phyloP scores from a whole-genome alignment of 257 asterid genomes.

The Solanum chaucha region DNA sequence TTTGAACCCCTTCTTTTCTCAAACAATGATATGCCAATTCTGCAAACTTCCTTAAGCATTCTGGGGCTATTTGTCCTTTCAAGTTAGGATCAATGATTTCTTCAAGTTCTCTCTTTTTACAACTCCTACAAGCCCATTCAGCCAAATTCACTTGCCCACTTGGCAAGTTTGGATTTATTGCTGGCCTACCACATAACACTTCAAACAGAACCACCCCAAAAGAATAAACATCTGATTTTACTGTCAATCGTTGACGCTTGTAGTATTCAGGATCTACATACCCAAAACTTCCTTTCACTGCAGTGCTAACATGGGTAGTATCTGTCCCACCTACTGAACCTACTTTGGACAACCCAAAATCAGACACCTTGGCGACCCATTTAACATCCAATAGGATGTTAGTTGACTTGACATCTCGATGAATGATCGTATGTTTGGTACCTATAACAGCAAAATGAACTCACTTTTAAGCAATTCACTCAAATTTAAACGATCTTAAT shows the following conservation, averaged over 20 bases:
- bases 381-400: conserved; percentile 49
- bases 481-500: background rate
- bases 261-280: conserved; percentile 65
- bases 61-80: conserved; percentile 31
- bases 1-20: conserved; percentile 20
- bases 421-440: conserved; percentile 32
- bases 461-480: background rate
- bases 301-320: conserved; percentile 44
- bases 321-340: conserved; percentile 28
- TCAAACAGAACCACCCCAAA: conserved; percentile 59
- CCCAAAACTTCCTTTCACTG: conserved; percentile 61
- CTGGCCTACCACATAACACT: conserved; percentile 36
- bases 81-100: conserved; percentile 36
- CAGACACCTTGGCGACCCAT: conserved; percentile 55
- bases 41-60: conserved; percentile 25
- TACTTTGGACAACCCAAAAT: conserved; percentile 55
- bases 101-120: conserved; percentile 20
- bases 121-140: conserved; percentile 34
- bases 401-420: conserved; percentile 62
- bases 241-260: conserved; percentile 38
- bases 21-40: conserved; percentile 38
- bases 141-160: conserved; percentile 36
- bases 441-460: background rate
- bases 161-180: conserved; percentile 11
- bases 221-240: conserved; percentile 58